phyloP scores from a whole-genome alignment of 2,329 filamentous ascomycete species.

The Ascochyta clinopodiicola region DNA sequence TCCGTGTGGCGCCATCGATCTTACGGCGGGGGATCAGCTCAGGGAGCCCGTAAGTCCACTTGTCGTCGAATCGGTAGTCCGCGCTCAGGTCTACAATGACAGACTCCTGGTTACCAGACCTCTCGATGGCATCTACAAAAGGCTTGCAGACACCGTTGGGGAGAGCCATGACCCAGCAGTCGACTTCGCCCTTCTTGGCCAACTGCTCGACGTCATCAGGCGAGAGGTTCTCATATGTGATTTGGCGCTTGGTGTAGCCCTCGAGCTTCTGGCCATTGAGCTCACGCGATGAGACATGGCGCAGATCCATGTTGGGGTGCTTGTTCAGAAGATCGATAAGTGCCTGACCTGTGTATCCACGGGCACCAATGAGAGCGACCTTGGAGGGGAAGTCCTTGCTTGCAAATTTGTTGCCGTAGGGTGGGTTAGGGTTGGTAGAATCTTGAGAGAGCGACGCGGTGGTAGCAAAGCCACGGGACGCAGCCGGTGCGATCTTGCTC shows the following conservation, averaged over 20 bases:
- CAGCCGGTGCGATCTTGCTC: conserved; percentile 42
- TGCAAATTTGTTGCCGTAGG: conserved; percentile 85
- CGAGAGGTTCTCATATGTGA: conserved; percentile 89
- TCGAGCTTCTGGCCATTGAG: conserved; percentile 84
- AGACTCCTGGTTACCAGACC: conserved; percentile 68
- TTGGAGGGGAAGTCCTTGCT: conserved; percentile 80
- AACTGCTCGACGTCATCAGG: conserved; percentile 86
- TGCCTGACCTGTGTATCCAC: conserved; percentile 92
- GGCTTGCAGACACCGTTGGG: conserved; percentile 95
- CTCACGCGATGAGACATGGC: conserved; percentile 92
- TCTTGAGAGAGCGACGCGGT: conserved; percentile 48
- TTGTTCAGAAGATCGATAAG: conserved; percentile 85
- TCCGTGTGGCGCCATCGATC: conserved; percentile 79
- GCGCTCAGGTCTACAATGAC: conserved; percentile 94
- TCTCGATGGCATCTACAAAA: conserved; percentile 86
- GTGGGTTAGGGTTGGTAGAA: conserved; percentile 86
- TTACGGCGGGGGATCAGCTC: conserved; percentile 80
- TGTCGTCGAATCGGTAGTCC: conserved; percentile 87
- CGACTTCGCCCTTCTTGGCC: conserved; percentile 82
- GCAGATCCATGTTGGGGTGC: conserved; percentile 88
- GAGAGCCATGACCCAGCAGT: conserved; percentile 97
- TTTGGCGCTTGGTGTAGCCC: conserved; percentile 88
- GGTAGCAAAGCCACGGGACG: conserved; percentile 62
- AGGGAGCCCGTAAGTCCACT: conserved; percentile 89
- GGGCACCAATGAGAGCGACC: conserved; percentile 86